phyloP scores from a whole-genome alignment of 1,139 yeast species.

The Yamadazyma mexicana region DNA sequence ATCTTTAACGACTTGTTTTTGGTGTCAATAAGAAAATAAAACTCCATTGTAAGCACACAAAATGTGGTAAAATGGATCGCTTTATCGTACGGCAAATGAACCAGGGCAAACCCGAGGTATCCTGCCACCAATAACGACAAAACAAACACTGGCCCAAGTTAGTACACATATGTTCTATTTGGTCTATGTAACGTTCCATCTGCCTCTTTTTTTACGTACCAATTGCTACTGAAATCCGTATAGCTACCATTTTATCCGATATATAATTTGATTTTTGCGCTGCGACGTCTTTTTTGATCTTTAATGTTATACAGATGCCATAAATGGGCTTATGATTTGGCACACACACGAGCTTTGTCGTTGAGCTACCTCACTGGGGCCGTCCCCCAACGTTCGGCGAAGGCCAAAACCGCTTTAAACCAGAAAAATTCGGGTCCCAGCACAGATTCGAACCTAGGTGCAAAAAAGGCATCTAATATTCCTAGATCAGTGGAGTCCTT shows the following conservation, averaged over 20 bases:
- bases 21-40: constrained; percentile 55
- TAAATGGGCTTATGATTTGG: not conserved
- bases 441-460: not conserved
- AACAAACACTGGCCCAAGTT: constrained; percentile 23
- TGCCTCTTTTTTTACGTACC: constrained; percentile 26
- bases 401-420: not conserved
- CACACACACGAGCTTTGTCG: not conserved
- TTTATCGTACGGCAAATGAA: constrained; percentile 53
- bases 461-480: not conserved
- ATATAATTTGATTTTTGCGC: not conserved
- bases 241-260: constrained; percentile 2
- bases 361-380: not conserved
- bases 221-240: constrained; percentile 17
- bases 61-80: constrained; percentile 51
- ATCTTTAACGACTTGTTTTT: constrained; percentile 33
- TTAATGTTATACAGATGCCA: not conserved
- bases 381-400: not conserved
- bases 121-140: constrained; percentile 31
- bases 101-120: constrained; percentile 54
- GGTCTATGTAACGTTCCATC: too few relatives aligned
- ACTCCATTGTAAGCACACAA: constrained; percentile 48
- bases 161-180: too few relatives aligned
- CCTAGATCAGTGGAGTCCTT: constrained; percentile 6
- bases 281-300: not conserved
- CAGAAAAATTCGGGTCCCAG: too few relatives aligned